Conservation (phyloP, 441 rosid species). For the Erodium moschatum region DNA sequence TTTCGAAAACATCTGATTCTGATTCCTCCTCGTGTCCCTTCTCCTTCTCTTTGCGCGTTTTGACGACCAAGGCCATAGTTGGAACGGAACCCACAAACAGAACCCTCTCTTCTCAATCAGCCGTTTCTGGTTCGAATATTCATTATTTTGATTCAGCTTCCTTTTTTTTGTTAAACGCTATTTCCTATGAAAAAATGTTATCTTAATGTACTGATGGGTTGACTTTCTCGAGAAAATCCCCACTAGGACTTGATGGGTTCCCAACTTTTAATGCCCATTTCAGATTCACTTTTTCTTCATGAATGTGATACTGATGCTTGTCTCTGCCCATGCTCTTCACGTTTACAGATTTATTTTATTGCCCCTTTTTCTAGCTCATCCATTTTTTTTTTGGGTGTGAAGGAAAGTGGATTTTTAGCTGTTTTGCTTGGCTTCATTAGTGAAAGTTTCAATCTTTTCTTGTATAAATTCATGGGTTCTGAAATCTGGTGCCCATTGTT, state of each 20-base stretch:
- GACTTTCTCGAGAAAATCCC: conserved; percentile 27
- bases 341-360: background rate
- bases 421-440: background rate
- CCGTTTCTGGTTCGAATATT: background rate
- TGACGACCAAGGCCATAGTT: too few relatives aligned
- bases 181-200: conserved; percentile 7
- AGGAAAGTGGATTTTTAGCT: background rate
- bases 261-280: background rate
- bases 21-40: background rate
- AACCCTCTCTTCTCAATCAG: too few relatives aligned
- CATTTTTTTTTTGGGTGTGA: too few relatives aligned
- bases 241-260: conserved; percentile 15
- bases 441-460: background rate
- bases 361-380: background rate
- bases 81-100: too few relatives aligned
- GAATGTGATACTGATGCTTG: background rate
- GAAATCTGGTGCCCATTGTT: background rate
- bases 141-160: background rate
- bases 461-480: background rate
- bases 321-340: background rate
- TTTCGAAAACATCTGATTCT: background rate
- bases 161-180: background rate
- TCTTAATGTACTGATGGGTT: conserved; percentile 14
- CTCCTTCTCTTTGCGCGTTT: too few relatives aligned
- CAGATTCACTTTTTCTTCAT: conserved; percentile 4